Percentiles rank a stretch among this genome's conserved stretches.
Evolutionary conservation across 495 filamentous ascomycete genomes (phyloP).

Genomic region (Aspergillus asperescens): DNA sequence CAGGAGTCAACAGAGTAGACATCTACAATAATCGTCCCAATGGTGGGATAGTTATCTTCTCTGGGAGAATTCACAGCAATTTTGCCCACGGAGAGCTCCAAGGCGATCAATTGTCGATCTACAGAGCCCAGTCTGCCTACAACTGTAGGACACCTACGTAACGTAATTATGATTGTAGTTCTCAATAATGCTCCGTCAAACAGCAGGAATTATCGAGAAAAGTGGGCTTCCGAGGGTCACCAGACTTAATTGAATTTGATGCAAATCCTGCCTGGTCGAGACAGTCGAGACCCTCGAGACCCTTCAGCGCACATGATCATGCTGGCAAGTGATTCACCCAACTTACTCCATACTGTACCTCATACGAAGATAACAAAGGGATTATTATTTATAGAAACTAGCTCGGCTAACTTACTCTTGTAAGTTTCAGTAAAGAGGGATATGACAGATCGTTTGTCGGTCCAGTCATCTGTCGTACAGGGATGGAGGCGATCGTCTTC

Average conservation of each 20-base stretch:
- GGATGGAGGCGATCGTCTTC: too few relatives aligned
- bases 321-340: neutral
- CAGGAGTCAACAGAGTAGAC: too few relatives aligned
- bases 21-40: too few relatives aligned
- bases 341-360: neutral
- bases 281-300: too few relatives aligned
- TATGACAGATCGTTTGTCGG: too few relatives aligned
- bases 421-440: neutral
- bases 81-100: neutral
- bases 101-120: neutral
- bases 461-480: too few relatives aligned
- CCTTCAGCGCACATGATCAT: neutral
- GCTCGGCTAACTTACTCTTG: neutral
- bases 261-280: neutral
- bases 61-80: neutral
- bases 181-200: neutral
- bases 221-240: conserved; percentile 16
- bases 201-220: conserved; percentile 1
- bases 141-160: neutral
- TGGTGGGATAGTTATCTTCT: conserved; percentile 7
- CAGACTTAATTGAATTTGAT: conserved; percentile 15
- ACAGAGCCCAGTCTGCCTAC: neutral
- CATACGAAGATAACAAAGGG: neutral
- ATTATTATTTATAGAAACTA: neutral
- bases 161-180: conserved; percentile 2